Evolutionary conservation across 768 basidiomycete species (phyloP).

Genomic region (Macrocybe gigantea): DNA sequence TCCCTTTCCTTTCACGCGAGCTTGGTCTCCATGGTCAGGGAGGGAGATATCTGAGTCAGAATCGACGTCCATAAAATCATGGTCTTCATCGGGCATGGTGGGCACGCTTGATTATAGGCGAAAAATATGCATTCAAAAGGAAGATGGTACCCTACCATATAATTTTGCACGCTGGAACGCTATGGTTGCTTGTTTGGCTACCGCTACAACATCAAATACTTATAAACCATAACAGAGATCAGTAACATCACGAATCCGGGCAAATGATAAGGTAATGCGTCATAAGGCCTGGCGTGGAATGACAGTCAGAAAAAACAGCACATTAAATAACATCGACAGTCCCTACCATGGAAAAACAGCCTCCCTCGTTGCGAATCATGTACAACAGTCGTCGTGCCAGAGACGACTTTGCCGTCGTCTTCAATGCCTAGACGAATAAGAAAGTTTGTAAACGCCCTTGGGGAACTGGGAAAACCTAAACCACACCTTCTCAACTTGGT

Average conservation of each 20-base stretch:
- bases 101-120: background rate
- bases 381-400: conserved; percentile 50
- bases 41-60: conserved; percentile 72
- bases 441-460: conserved; percentile 3
- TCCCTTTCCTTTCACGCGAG: conserved; percentile 25
- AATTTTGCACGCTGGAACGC: no score
- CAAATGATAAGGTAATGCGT: no score
- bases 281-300: no score
- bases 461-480: background rate
- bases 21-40: conserved; percentile 39
- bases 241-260: no score
- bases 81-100: conserved; percentile 28
- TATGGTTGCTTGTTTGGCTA: no score
- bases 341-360: conserved; percentile 57
- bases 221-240: no score
- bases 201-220: no score
- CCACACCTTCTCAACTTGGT: conserved; percentile 49
- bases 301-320: no score
- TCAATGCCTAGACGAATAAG: conserved; percentile 51
- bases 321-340: no score
- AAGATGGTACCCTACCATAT: no score
- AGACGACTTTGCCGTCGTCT: conserved; percentile 54
- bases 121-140: background rate
- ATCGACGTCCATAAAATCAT: conserved; percentile 49
- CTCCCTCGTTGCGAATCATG: conserved; percentile 44